Evolutionary conservation across 75 land plant species (phyloP).

Genomic region (Isoetes taiwanensis): DNA sequence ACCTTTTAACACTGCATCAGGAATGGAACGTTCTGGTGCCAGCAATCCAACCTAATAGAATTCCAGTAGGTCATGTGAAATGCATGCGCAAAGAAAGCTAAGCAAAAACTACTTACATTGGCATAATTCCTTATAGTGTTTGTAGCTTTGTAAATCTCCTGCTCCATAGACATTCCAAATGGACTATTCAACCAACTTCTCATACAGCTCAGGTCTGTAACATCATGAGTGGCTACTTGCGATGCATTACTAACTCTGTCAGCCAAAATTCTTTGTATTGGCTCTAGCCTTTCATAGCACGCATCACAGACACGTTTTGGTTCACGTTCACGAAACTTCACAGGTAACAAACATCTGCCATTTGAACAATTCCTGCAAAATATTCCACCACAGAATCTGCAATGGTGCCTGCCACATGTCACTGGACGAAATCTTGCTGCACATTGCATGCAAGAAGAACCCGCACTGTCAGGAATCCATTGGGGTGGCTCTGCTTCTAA

Average conservation of each 20-base stretch:
- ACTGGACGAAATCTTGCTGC: conserved; percentile 71
- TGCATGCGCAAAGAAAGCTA: neutral
- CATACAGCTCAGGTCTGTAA: conserved; percentile 80
- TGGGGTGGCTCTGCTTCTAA: conserved; percentile 75
- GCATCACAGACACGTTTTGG: conserved; percentile 95
- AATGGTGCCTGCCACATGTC: conserved; percentile 85
- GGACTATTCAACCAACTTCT: conserved; percentile 94
- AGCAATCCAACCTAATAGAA: conserved; percentile 46
- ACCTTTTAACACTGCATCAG: conserved; percentile 59
- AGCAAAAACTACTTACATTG: conserved; percentile 31
- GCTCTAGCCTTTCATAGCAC: conserved; percentile 73
- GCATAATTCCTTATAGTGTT: conserved; percentile 59
- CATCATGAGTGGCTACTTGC: conserved; percentile 74
- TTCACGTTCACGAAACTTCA: conserved; percentile 45
- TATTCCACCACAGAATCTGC: conserved; percentile 94
- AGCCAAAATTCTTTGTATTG: conserved; percentile 64
- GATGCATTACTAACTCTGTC: conserved; percentile 87
- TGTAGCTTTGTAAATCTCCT: conserved; percentile 95
- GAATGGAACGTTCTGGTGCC: conserved; percentile 69
- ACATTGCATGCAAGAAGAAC: conserved; percentile 89
- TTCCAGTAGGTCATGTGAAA: neutral
- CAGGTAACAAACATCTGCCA: conserved; percentile 75
- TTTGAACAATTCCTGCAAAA: conserved; percentile 71
- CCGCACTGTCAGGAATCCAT: conserved; percentile 87
- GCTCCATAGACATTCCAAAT: conserved; percentile 78